phyloP scores from a whole-genome alignment of 768 basidiomycete genomes.

The Hortiboletus flavorubellus region DNA sequence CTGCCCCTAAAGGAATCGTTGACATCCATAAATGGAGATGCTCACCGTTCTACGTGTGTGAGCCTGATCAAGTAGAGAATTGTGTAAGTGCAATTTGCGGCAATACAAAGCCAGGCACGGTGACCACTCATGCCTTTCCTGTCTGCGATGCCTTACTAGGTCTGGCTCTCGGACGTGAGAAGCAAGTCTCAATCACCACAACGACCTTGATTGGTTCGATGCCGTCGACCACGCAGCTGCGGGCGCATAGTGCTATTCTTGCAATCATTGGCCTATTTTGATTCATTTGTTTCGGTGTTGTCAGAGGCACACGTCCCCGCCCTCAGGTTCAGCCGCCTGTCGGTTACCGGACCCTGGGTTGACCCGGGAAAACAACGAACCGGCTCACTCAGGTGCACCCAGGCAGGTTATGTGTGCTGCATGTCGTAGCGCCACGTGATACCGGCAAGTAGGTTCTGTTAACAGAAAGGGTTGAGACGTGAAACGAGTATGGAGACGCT shows the following conservation, averaged over 20 bases:
- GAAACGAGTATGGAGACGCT: slow-evolving; percentile 27
- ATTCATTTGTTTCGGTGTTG: slow-evolving; percentile 2
- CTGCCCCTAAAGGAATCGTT: not conserved
- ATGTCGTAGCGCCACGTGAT: slow-evolving; percentile 20
- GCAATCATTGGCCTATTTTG: slow-evolving; percentile 5
- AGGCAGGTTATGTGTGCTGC: not conserved
- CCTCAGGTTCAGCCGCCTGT: slow-evolving; percentile 3
- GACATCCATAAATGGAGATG: slow-evolving; percentile 3
- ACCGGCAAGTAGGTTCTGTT: slow-evolving; percentile 28
- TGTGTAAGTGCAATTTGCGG: slow-evolving; percentile 7
- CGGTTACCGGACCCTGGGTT: slow-evolving; percentile 12
- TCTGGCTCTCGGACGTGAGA: slow-evolving; percentile 9
- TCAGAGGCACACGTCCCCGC: slow-evolving; percentile 7
- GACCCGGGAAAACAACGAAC: slow-evolving; percentile 2
- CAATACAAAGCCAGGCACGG: slow-evolving; percentile 14
- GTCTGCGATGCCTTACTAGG: slow-evolving; percentile 2
- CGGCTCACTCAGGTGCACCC: slow-evolving; percentile 1
- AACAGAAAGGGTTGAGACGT: slow-evolving; percentile 17
- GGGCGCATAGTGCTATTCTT: slow-evolving; percentile 11
- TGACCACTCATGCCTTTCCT: slow-evolving; percentile 6
- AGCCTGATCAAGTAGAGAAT: slow-evolving; percentile 2
- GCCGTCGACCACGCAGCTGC: slow-evolving; percentile 4
- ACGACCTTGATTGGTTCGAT: slow-evolving; percentile 8
- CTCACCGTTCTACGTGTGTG: slow-evolving; percentile 6
- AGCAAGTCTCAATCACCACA: slow-evolving; percentile 4